phyloP scores from a whole-genome alignment of 1,284 basidiomycete genomes.

The Papiliotrema terrestris region DNA sequence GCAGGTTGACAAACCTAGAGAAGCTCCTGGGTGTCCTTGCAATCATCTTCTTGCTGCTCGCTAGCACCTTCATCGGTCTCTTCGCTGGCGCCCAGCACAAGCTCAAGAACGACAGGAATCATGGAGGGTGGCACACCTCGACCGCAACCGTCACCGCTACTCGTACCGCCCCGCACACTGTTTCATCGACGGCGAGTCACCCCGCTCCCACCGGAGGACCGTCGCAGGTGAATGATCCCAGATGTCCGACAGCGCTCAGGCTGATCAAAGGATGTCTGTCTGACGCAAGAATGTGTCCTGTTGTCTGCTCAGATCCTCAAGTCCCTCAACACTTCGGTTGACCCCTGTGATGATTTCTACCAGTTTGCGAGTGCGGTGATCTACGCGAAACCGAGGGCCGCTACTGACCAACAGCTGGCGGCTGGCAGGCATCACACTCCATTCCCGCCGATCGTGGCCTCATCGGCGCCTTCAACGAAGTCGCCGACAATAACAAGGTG shows the following conservation, averaged over 20 bases:
- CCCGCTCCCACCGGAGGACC: slow-evolving; percentile 43
- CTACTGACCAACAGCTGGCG: slow-evolving; percentile 54
- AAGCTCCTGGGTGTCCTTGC: slow-evolving; percentile 73
- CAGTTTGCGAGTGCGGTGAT: slow-evolving; percentile 71
- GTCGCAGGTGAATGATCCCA: slow-evolving; percentile 10
- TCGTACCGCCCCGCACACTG: slow-evolving; percentile 40
- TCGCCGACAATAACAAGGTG: slow-evolving; percentile 49
- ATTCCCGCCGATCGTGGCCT: slow-evolving; percentile 78
- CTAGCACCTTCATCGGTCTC: slow-evolving; percentile 83
- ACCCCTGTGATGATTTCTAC: slow-evolving; percentile 96
- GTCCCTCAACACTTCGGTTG: slow-evolving; percentile 72
- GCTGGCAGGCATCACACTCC: slow-evolving; percentile 75
- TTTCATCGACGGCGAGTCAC: slow-evolving; percentile 20
- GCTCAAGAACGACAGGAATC: slow-evolving; percentile 55
- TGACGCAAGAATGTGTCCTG: slow-evolving; percentile 74
- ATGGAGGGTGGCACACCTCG: slow-evolving; percentile 33
- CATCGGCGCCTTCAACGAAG: slow-evolving; percentile 52
- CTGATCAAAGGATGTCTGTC: slow-evolving; percentile 60
- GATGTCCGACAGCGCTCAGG: background rate
- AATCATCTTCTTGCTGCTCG: slow-evolving; percentile 73
- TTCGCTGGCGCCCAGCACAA: slow-evolving; percentile 82
- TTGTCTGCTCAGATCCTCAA: slow-evolving; percentile 78
- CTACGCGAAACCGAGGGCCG: background rate
- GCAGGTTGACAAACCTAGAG: slow-evolving; percentile 78
- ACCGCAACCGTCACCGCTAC: slow-evolving; percentile 18